These are phyloP conservation scores for Cercospora sp. DNA, from an alignment of 2,329 filamentous ascomycete genomes.

Conservation along the genomic window DNA sequence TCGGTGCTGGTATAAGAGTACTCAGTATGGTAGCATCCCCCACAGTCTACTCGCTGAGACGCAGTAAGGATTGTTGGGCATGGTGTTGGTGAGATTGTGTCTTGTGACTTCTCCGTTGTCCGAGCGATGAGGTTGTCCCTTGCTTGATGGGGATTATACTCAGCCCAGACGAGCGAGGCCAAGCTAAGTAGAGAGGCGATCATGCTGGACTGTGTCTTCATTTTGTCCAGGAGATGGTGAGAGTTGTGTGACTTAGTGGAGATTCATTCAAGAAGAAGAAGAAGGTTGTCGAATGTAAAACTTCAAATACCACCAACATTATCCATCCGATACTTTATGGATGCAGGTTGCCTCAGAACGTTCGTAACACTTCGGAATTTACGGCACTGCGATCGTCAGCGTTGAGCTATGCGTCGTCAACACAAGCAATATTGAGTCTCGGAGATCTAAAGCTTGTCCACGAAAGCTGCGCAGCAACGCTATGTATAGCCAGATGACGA, in stretches of 20 bases:
- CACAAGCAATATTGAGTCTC: not conserved
- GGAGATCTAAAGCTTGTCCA: not conserved
- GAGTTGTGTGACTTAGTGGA: not conserved
- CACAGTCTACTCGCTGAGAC: constrained; percentile 9
- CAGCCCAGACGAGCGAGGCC: not conserved
- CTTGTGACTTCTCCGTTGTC: not conserved
- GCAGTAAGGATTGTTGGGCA: constrained; percentile 23
- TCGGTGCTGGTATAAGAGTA: constrained; percentile 17
- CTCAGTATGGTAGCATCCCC: constrained; percentile 19
- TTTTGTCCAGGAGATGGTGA: not conserved
- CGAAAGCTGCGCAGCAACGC: not conserved
- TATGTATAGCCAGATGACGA: not conserved
- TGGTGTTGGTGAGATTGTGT: not conserved
- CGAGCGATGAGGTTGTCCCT: not conserved
- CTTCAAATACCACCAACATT: not conserved
- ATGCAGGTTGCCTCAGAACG: not conserved
- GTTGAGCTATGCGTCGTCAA: not conserved
- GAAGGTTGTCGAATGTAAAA: not conserved
- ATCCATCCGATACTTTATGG: not conserved
- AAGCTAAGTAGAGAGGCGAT: not conserved
- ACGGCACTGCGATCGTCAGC: not conserved
- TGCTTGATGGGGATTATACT: not conserved
- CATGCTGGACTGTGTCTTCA: not conserved
- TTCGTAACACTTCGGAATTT: not conserved
- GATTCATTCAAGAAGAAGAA: not conserved